Conservation (phyloP, 176 grass and related monocot species). For the Oryza glaberrima region DNA sequence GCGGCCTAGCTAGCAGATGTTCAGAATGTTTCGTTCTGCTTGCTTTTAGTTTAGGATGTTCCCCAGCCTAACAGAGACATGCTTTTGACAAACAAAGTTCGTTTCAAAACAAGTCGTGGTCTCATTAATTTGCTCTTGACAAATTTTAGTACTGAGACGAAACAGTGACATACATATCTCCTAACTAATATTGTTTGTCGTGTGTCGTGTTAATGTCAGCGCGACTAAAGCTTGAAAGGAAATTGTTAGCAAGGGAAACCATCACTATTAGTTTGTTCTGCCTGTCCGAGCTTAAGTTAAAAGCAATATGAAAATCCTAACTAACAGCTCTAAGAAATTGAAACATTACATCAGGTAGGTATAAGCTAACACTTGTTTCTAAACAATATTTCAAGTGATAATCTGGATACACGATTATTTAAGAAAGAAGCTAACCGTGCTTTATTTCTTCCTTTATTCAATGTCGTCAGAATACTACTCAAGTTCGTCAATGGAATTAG, state of each 20-base stretch:
- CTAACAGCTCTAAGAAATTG: conserved; percentile 35
- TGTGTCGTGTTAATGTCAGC: conserved; percentile 24
- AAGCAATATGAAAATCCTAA: conserved; percentile 54
- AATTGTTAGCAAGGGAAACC: conserved; percentile 32
- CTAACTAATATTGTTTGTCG: conserved; percentile 7
- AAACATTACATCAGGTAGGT: conserved; percentile 43
- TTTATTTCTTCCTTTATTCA: not conserved
- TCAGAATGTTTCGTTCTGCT: conserved; percentile 35
- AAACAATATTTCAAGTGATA: conserved; percentile 11
- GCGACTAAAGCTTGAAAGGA: conserved; percentile 41
- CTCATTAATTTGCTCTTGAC: conserved; percentile 45
- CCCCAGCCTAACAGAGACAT: conserved; percentile 37
- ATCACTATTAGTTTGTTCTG: conserved; percentile 58
- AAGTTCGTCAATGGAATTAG: not conserved
- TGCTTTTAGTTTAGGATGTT: conserved; percentile 31
- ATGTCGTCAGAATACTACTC: not conserved
- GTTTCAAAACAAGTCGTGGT: not conserved
- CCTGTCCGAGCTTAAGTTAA: conserved; percentile 61
- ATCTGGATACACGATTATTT: conserved; percentile 2
- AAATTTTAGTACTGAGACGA: not conserved
- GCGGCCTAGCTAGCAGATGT: conserved; percentile 28
- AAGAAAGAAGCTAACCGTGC: not conserved
- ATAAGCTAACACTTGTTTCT: conserved; percentile 22
- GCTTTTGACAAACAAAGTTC: conserved; percentile 22
- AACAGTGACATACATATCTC: conserved; percentile 18